Evolutionary conservation across 495 filamentous ascomycete genomes (phyloP), one percentile per base, ranked within the genome.

Genomic region (Penicillium robsamsonii): DNA sequence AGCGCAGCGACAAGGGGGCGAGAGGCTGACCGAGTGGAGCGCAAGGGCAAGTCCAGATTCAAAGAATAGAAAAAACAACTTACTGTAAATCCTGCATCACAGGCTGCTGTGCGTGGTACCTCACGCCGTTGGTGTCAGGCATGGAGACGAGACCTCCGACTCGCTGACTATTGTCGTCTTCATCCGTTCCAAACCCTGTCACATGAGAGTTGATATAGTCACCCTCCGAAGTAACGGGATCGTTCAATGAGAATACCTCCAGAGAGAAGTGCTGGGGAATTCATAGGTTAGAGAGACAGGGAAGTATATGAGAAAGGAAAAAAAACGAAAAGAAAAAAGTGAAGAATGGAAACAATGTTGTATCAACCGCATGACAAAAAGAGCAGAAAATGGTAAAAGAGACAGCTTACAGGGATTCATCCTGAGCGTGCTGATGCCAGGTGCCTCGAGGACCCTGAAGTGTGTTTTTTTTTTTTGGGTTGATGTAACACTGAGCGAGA

Each of bases 21-120:
- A 68, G 65, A 69, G 68, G 61, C 55, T 64, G 60, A 58, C 65
- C 53, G 56, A 68, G 62, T 70, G 66, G 66, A 70, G 69, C 55
- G 70, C 63, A 62, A 72, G 66, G 61, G 55, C 57, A 65, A 47
- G 73, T 65, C 68, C 57, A 50, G 54, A 74, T 72, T 69, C 48
- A 71, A 76, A 76, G 64, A 47, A 43, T 30, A 43, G 56, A 46
- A 38, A 22, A 27, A 67, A 71, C 50, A 65, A 79, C 77, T 71
- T 79, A 80, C 77, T 73, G 67, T 62, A 76, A 66, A 68, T 77
- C 75, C 52, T 78, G 74, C 70, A 75, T 61, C 50, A 64, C 67
- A 74, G 72, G 58, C 59, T 70, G 69, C 60, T 73, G 73, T 68
- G 73, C 64, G 63, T 69, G 73, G 72, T 77, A 79, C 63, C 71